Percentiles rank a stretch among this genome's conserved stretches.
phyloP scores from a whole-genome alignment of 202 grass and related monocot genomes.

The Schoenoplectus triqueter region DNA sequence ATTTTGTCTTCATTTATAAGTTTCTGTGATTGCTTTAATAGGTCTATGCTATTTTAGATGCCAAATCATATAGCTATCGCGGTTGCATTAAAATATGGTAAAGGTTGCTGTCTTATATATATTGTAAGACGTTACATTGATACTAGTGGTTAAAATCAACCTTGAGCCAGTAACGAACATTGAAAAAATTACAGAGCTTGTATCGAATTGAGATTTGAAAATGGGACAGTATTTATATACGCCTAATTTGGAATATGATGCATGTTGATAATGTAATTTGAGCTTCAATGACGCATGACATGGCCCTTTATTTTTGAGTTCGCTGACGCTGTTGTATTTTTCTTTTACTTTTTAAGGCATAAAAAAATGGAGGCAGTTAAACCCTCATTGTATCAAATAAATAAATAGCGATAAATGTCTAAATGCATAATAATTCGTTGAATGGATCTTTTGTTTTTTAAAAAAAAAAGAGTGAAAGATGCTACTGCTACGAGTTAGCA shows the following conservation, averaged over 20 bases:
- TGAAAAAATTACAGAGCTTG: not conserved
- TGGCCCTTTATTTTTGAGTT: not conserved
- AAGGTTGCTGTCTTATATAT: not conserved
- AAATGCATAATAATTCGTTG: too few species aligned
- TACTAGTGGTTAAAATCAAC: not conserved
- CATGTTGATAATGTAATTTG: not conserved
- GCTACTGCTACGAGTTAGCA: too few species aligned
- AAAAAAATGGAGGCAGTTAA: too few species aligned
- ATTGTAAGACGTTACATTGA: not conserved
- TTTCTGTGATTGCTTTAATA: not conserved
- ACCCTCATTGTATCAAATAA: too few species aligned
- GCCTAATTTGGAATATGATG: too few species aligned
- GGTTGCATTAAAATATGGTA: not conserved
- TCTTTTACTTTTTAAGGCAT: too few species aligned
- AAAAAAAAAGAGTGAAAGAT: too few species aligned
- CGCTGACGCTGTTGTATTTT: too few species aligned
- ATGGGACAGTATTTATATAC: not conserved
- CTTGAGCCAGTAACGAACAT: not conserved
- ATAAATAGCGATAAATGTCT: too few species aligned
- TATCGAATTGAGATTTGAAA: not conserved
- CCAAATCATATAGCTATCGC: not conserved
- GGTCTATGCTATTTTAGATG: conserved; percentile 4
- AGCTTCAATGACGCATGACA: not conserved
- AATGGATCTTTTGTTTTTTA: too few species aligned
- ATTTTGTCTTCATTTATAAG: conserved; percentile 10